A percentile compares a stretch with the other conserved stretches of the same genome.
Evolutionary conservation across 768 basidiomycete species (phyloP).

Genomic region (Amanita polypyramis): DNA sequence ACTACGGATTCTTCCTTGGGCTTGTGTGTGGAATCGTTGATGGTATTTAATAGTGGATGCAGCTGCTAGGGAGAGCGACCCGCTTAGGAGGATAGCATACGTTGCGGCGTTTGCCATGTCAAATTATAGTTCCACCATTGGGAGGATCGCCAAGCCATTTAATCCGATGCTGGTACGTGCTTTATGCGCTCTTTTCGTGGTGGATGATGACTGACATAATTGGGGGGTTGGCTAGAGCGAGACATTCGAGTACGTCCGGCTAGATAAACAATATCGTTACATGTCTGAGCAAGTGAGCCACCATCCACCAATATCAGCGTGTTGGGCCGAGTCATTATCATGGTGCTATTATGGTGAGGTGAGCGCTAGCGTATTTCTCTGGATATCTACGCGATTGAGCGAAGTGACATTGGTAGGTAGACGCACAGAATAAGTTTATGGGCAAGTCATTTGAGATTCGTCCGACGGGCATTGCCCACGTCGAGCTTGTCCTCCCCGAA

Average conservation of each 20-base stretch:
- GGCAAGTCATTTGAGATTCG: conserved; percentile 95
- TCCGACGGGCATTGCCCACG: conserved; percentile 91
- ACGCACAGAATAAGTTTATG: conserved; percentile 95
- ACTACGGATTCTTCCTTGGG: not conserved
- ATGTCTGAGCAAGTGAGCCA: conserved; percentile 96
- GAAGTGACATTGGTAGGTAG: conserved; percentile 43
- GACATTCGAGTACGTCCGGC: conserved; percentile 87
- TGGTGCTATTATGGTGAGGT: conserved; percentile 93
- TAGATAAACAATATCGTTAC: conserved; percentile 87
- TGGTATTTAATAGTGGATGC: conserved; percentile 56
- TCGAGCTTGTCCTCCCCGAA: conserved; percentile 66
- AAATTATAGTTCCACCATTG: conserved; percentile 94
- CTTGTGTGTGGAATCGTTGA: not conserved
- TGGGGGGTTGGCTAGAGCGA: conserved; percentile 46
- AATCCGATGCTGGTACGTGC: conserved; percentile 82
- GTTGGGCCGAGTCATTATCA: conserved; percentile 81
- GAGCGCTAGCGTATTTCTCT: conserved; percentile 6
- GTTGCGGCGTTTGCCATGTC: conserved; percentile 97
- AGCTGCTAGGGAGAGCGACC: conserved; percentile 66
- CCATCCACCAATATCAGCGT: conserved; percentile 94
- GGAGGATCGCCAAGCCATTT: conserved; percentile 94
- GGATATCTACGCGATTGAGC: not conserved
- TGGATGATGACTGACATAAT: not conserved
- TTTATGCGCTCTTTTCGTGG: not conserved
- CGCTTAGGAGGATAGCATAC: conserved; percentile 77